Base-by-base conservation (phyloP, 2,329 filamentous ascomycete species). In the Plectosphaerella sp. region DNA sequence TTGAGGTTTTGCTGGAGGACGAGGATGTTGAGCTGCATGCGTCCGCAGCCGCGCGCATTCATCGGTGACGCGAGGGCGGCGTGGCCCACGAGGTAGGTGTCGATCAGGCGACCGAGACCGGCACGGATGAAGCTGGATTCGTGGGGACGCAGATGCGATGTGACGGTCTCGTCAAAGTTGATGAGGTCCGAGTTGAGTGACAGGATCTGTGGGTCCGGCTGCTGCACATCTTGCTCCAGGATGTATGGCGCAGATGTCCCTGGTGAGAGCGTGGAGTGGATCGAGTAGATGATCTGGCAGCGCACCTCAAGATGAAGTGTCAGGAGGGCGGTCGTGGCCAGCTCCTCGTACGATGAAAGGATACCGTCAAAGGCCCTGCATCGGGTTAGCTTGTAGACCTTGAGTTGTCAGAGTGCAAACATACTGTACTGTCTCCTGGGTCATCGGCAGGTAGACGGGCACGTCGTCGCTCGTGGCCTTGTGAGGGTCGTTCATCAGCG, bases 1-100 rank as follows among this genome's bases (percentile, higher is more conserved):
- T 96, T 96, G 51, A 99, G 82, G 62, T 96, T 97, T 67, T 99
- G 94, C 71, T 97, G 93, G 49, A 99, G 76, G 41, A 99, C 94
- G 22, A 97, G 79, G 47, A 97, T 91, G 67, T 99, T 96, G 62
- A 97, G 83, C 67, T 91, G 87, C 83, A 99, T 91, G 37, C 91
- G 83, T n/a, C 86, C 84, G 54, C 87, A 89, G 42, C 94, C 94
- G 61, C 88, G 83, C 37, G 72, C 74, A 67, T 99, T 97, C 85
- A 99, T 93, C 8, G 87, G 85, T 48, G 85, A 84, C 45, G 93
- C 88, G 64, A 82, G 80, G 16, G 78, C 74, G 2, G 86, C 83
- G 57, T 88, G 88, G 54, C 84, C 75, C 37, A 97, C 83, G 3
- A 97, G 83, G 63, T 88, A 89, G 9, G 78, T 77, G 66, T 95